Evolutionary conservation across 140 eudicot genomes (phyloP), one percentile per base, ranked within the genome.

Genomic region (Oenanthe javanica): DNA sequence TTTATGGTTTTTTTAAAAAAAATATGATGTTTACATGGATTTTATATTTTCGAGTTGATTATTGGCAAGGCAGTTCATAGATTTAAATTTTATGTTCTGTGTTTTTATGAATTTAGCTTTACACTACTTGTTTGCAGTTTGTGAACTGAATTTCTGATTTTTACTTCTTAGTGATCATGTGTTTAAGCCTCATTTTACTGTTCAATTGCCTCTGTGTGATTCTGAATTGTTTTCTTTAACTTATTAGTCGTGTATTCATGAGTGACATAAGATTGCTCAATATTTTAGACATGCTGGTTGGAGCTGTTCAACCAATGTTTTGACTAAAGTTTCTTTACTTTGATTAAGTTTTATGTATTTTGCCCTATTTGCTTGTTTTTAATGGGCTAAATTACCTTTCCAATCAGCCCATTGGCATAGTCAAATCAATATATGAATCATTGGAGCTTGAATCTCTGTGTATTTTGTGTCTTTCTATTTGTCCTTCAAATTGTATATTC

Each of bases 401-500:
- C 69, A 79, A 54, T 21, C 31, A n/a, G 31, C 8, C 67, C 12
- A 2, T 59, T 6, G 25, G 67, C 31, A 59, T 21, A 6, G 23
- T 59, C 67, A 6, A n/a, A 59, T 57, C 9, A 19, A 31, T 31
- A 19, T 18, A n/a, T 59, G 13, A 59, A 59, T 21, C 11, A 59
- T 59, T 19, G n/a, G 31, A 59, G 67, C 27, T 59, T 59, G 7
- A 21, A 59, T 54, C 36, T 31, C 46, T 47, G 79, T 64, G 59
- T 81, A 59, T 76, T 55, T 81, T 66, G 46, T 76, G 81, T 79
- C 89, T 82, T 84, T 82, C 75, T 61, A 57, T 78, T 70, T 83
- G 63, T 59, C 50, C 80, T 72, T 51, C 70, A n/a, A 76, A 43
- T 64, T 57, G 45, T 23, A n/a, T 49, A 9, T 9, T 18, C 59